Base-by-base conservation (phyloP, 345 rosid genomes). In the Citrus mangshanensis region DNA sequence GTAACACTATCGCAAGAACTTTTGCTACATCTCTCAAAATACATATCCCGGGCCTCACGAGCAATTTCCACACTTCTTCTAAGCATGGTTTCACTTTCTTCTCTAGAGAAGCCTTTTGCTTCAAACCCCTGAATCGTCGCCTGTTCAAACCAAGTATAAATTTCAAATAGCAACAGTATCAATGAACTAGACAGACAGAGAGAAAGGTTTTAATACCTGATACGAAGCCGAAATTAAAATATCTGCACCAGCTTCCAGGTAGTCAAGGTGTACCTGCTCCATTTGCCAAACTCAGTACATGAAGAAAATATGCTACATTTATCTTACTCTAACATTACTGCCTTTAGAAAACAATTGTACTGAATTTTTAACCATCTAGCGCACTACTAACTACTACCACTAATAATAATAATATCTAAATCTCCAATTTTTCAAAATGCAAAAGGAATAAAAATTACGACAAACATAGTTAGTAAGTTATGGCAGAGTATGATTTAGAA, bases 191-290 rank as follows among this genome's bases (percentile, higher is more conserved):
- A 22, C 78, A 46, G 32, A 9, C 56, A 68, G 24, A 37, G 32
- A 40, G 21, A 70, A 62, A 79, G 46, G 34, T 74, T 28, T 46
- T 24, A 30, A 63, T 79, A 89, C 97, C 94, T 91, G 97, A 82
- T 93, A 93, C 40, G 95, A 91, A 24, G 95, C 86, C 24, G 92
- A 88, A 80, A 88, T 78, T 59, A 91, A 86, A 79, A 93, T 87
- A 90, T 93, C 97, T 68, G 97, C 95, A 78, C 95, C 97, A 81
- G 95, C 91, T 91, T 93, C 93, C 30, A 93, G 95, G 85, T 91
- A 93, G 81, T 91, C 91, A 35, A 91, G 89, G 88, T 91, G 95
- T 65, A 89, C 95, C 97, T 93, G 87, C 75, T 54, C 76, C 83
- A 49, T 73, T 59, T 78, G 68, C 9, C 38, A 77, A 77, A 78